Percentiles rank a stretch among this genome's conserved stretches.
Conservation (phyloP, 345 rosid species). For the Adansonia digitata region DNA sequence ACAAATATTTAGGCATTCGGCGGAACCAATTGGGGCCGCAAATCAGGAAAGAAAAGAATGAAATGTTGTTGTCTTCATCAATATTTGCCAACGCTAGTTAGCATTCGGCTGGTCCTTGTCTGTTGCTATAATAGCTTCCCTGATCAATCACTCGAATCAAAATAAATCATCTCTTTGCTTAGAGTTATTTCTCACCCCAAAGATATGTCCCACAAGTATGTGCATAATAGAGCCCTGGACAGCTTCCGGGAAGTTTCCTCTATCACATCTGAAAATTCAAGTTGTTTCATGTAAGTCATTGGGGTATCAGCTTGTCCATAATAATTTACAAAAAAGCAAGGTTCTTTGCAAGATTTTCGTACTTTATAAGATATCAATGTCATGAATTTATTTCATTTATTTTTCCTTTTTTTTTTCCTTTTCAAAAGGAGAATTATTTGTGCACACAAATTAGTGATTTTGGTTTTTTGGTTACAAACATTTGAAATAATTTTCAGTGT, state of each 20-base stretch:
- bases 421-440: background rate
- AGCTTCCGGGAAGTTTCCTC: slow-evolving; percentile 12
- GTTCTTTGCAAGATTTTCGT: background rate
- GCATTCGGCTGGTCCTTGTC: background rate
- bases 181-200: background rate
- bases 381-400: background rate
- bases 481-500: background rate
- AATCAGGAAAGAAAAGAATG: background rate
- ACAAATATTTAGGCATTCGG: background rate
- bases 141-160: background rate
- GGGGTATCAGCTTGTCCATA: background rate
- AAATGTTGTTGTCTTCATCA: background rate
- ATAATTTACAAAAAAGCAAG: background rate
- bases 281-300: background rate
- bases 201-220: background rate
- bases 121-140: background rate
- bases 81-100: background rate
- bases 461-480: background rate
- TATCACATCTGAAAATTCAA: background rate
- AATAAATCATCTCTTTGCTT: background rate
- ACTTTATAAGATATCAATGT: background rate
- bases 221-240: background rate
- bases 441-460: background rate
- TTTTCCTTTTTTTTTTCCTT: background rate
- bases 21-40: background rate